Conservation (phyloP, 371 early-diverging fungal species). For the Phascolomyces articulosus region DNA sequence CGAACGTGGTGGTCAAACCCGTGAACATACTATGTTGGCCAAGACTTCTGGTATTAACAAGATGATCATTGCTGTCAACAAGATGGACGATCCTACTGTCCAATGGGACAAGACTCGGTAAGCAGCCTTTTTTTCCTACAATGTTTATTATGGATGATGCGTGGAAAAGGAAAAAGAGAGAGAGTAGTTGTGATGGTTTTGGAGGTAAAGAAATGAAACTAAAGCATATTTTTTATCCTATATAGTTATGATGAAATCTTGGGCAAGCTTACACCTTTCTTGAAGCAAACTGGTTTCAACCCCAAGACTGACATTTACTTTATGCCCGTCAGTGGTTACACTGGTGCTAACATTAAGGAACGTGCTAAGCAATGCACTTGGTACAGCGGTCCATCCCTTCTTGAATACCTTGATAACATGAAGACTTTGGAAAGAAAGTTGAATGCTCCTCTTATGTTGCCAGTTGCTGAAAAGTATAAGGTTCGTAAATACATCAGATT, state of each 20-base stretch:
- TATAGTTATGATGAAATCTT: constrained; percentile 87
- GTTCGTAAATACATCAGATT: too few species aligned
- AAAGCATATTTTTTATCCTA: background rate
- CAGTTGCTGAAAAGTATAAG: constrained; percentile 93
- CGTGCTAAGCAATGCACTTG: constrained; percentile 68
- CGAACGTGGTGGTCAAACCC: constrained; percentile 99
- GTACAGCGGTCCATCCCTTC: constrained; percentile 93
- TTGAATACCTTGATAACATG: constrained; percentile 86
- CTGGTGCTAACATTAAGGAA: constrained; percentile 96
- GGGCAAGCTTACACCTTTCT: constrained; percentile 84
- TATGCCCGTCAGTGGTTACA: constrained; percentile 95
- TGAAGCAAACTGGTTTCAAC: constrained; percentile 92
- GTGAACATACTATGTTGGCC: constrained; percentile 98
- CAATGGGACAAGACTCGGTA: constrained; percentile 87
- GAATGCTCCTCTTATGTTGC: constrained; percentile 90
- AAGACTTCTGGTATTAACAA: constrained; percentile 96
- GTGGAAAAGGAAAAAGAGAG: too few species aligned
- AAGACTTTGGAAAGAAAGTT: constrained; percentile 82
- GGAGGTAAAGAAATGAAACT: too few species aligned
- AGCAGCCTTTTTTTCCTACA: background rate
- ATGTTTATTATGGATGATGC: too few species aligned
- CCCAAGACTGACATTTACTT: constrained; percentile 86
- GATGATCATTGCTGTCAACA: constrained; percentile 93
- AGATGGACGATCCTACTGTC: constrained; percentile 99
- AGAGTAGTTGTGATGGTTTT: constrained; percentile 81